Conservation (phyloP, 805 yeast genomes). For the Pichia phayaonensis region DNA sequence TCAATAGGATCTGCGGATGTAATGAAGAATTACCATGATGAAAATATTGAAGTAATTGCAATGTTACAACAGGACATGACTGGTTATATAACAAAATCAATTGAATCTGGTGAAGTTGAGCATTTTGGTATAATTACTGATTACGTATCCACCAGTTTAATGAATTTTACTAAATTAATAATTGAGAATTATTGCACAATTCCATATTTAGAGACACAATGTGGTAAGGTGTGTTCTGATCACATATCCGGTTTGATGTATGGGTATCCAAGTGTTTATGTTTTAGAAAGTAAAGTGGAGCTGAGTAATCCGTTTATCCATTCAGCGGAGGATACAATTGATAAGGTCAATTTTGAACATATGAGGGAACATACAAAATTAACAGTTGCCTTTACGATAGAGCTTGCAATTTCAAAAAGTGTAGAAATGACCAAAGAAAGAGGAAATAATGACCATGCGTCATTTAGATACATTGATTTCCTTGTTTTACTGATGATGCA, state of each 20-base stretch:
- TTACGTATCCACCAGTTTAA: slow-evolving; percentile 48
- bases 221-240: slow-evolving; percentile 94
- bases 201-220: slow-evolving; percentile 63
- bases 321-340: slow-evolving; percentile 71
- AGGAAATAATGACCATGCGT: slow-evolving; percentile 1
- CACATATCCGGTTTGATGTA: slow-evolving; percentile 77
- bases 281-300: slow-evolving; percentile 67
- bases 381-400: slow-evolving; percentile 65
- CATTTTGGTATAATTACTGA: slow-evolving; percentile 79
- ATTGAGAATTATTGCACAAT: slow-evolving; percentile 58
- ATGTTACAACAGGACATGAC: slow-evolving; percentile 97
- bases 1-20: slow-evolving; percentile 79
- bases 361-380: slow-evolving; percentile 75
- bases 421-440: background rate
- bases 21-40: slow-evolving; percentile 43
- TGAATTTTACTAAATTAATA: slow-evolving; percentile 52
- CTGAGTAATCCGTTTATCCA: slow-evolving; percentile 67
- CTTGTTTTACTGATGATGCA: slow-evolving; percentile 10
- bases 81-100: slow-evolving; percentile 55
- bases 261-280: slow-evolving; percentile 81
- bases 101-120: slow-evolving; percentile 44
- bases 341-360: slow-evolving; percentile 69
- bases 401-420: slow-evolving; percentile 42
- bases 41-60: slow-evolving; percentile 53
- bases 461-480: slow-evolving; percentile 15